phyloP scores from a whole-genome alignment of 2,329 filamentous ascomycete species.

The Apiospora arundinis region DNA sequence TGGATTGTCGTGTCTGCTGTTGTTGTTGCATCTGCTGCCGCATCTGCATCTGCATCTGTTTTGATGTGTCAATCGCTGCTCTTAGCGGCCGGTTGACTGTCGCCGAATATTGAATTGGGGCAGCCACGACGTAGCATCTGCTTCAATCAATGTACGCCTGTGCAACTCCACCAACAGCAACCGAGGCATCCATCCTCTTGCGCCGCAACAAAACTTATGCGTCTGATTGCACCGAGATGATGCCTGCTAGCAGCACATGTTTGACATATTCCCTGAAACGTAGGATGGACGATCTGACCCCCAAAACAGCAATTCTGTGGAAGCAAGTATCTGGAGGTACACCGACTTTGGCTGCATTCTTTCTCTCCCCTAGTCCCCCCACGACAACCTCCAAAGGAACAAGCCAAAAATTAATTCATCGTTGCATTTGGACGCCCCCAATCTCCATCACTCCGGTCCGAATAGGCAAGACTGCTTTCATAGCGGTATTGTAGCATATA shows the following conservation, averaged over 20 bases:
- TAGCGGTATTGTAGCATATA: neutral
- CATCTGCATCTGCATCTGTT: neutral
- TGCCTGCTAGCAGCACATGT: conserved; percentile 1
- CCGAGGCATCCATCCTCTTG: neutral
- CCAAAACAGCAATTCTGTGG: neutral
- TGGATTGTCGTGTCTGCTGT: neutral
- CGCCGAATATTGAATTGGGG: neutral
- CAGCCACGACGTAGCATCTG: neutral
- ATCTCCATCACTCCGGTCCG: conserved; percentile 14
- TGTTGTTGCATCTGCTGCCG: no score
- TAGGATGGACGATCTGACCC: conserved; percentile 9
- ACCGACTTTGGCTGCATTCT: conserved; percentile 15
- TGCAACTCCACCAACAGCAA: conserved; percentile 1
- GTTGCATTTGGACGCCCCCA: conserved; percentile 11
- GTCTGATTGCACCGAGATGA: conserved; percentile 7
- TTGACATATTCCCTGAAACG: conserved; percentile 18
- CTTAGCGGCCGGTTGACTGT: neutral
- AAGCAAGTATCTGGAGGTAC: neutral
- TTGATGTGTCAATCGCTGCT: neutral
- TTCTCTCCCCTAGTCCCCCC: neutral
- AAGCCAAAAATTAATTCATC: neutral
- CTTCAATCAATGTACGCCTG: neutral
- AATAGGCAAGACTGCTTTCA: conserved; percentile 1
- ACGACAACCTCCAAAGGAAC: neutral
- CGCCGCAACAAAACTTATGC: conserved; percentile 2